Percentiles rank a stretch among this genome's conserved stretches.
Conservation (phyloP, 1,284 basidiomycete genomes). For the Naganishia sp. region DNA sequence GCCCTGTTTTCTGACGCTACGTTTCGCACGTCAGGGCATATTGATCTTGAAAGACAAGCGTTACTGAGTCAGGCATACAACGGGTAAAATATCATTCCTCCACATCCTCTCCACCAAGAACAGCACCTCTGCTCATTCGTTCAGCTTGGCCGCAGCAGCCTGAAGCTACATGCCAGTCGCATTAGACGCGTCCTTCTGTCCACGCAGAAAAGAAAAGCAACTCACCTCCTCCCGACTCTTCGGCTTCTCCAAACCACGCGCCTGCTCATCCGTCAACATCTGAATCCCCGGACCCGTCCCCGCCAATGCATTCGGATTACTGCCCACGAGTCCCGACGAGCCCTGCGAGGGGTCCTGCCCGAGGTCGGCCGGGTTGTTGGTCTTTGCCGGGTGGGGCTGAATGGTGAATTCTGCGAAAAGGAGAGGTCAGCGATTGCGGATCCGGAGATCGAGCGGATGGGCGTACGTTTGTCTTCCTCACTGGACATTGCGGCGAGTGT, state of each 20-base stretch:
- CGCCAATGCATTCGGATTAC: constrained; percentile 46
- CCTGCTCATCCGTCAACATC: constrained; percentile 43
- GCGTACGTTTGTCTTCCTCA: constrained; percentile 21
- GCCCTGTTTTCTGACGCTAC: too few species aligned
- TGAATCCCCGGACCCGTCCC: constrained; percentile 44
- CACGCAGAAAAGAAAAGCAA: constrained; percentile 6
- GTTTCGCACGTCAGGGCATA: too few species aligned
- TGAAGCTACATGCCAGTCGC: neutral
- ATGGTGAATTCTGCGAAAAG: constrained; percentile 47
- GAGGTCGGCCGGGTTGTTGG: constrained; percentile 53
- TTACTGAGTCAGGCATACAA: neutral
- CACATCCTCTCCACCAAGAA: neutral
- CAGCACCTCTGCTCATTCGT: neutral
- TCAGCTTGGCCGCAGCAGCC: constrained; percentile 1
- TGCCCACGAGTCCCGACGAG: constrained; percentile 43
- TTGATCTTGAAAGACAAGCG: too few species aligned
- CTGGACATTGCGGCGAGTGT: neutral
- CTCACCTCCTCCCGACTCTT: constrained; percentile 54
- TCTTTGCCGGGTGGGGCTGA: constrained; percentile 55
- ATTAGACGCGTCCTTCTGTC: neutral
- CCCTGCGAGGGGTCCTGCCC: constrained; percentile 19
- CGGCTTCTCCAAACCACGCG: constrained; percentile 50
- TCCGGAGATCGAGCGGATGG: neutral
- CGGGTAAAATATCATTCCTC: neutral
- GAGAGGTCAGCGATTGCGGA: neutral